A percentile compares a stretch with the other conserved stretches of the same genome.
Conservation (phyloP, 179 eudicot genomes). For the Beta macrorhiza region DNA sequence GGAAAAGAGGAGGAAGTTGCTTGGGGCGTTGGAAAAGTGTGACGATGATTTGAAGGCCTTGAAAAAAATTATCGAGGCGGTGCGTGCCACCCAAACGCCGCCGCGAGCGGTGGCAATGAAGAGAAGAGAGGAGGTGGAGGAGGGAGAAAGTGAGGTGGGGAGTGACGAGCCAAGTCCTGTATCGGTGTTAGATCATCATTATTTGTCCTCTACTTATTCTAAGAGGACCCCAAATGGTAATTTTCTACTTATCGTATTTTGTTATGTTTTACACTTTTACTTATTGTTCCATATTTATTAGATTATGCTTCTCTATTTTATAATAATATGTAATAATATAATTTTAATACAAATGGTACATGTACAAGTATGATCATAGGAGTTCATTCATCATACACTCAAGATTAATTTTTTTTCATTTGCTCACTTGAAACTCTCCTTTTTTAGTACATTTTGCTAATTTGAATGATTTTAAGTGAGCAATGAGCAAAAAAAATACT, state of each 20-base stretch:
- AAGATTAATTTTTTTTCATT: too few relatives aligned
- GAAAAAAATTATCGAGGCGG: constrained; percentile 51
- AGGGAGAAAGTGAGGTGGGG: constrained; percentile 19
- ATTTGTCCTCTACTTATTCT: constrained; percentile 10
- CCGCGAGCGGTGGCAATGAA: constrained; percentile 6
- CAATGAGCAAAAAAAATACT: too few relatives aligned
- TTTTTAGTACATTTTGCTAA: too few relatives aligned
- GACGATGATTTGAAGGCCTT: constrained; percentile 68
- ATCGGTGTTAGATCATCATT: constrained; percentile 38
- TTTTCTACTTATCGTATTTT: background rate
- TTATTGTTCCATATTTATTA: too few relatives aligned
- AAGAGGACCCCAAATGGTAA: constrained; percentile 28
- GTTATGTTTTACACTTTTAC: too few relatives aligned
- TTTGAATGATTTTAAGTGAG: too few relatives aligned
- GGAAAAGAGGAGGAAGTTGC: constrained; percentile 57
- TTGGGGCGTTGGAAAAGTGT: constrained; percentile 71
- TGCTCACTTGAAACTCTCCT: too few relatives aligned
- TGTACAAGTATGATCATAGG: too few relatives aligned
- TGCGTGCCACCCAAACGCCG: constrained; percentile 33
- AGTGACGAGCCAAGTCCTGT: constrained; percentile 48
- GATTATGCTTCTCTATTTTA: too few relatives aligned
- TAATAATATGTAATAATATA: too few relatives aligned
- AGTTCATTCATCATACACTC: too few relatives aligned
- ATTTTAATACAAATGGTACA: too few relatives aligned
- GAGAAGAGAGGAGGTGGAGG: constrained; percentile 8